These are phyloP conservation scores for Penicillium sp. DNA, from an alignment of 2,329 filamentous ascomycete species.

Conservation along the genomic window DNA sequence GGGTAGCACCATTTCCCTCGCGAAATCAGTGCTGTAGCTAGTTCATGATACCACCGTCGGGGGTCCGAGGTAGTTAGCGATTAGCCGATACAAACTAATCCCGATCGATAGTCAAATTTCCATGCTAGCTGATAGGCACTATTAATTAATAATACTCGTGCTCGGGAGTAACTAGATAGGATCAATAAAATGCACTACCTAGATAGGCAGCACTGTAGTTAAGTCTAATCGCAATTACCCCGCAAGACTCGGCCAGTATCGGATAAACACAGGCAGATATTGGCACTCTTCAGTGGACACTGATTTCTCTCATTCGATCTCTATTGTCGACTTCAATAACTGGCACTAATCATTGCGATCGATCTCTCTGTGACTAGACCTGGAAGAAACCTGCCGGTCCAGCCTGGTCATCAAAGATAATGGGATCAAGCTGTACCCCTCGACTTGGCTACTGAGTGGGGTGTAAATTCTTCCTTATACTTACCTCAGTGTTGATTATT, in stretches of 20 bases:
- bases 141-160: background rate
- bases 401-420: background rate
- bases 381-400: background rate
- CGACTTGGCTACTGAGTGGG: background rate
- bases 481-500: background rate
- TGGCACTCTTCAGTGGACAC: background rate
- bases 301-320: background rate
- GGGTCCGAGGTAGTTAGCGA: slow-evolving; percentile 15
- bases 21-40: background rate
- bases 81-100: slow-evolving; percentile 1
- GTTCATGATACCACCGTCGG: slow-evolving; percentile 22
- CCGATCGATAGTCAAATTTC: background rate
- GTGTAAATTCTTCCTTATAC: background rate
- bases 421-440: background rate
- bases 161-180: background rate
- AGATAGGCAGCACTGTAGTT: background rate
- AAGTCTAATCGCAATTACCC: background rate
- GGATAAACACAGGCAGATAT: background rate
- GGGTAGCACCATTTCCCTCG: background rate
- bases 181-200: background rate
- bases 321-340: background rate
- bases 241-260: background rate
- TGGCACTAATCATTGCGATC: background rate
- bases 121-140: background rate
- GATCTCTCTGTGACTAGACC: background rate